Percentiles rank a stretch among this genome's conserved stretches.
Evolutionary conservation across 2,329 filamentous ascomycete genomes (phyloP).

Genomic region (Penicillium sp.): DNA sequence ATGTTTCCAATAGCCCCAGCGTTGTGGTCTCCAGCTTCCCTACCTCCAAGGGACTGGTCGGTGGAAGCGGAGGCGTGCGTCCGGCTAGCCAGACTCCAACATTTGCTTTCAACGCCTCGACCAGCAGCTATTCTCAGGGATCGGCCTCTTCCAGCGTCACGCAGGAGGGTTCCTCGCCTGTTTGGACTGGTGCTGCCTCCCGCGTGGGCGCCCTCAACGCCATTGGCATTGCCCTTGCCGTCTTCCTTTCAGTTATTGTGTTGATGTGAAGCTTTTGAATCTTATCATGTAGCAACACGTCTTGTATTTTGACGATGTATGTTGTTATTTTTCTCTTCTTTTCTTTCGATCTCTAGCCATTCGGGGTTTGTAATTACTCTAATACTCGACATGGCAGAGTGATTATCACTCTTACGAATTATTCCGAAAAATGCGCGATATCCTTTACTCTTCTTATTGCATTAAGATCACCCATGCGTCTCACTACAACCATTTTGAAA

Average conservation of each 20-base stretch:
- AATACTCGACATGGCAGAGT: no score
- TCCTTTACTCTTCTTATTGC: no score
- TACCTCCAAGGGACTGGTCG: conserved; percentile 2
- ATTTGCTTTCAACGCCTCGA: conserved; percentile 8
- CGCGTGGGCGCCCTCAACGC: neutral
- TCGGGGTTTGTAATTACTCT: no score
- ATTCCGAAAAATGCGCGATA: no score
- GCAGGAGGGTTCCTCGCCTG: conserved; percentile 9
- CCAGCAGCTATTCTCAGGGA: neutral
- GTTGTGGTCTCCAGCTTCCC: neutral
- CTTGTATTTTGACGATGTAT: no score
- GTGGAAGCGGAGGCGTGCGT: conserved; percentile 6
- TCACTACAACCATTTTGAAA: no score
- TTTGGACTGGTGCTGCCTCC: conserved; percentile 15
- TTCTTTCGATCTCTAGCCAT: no score
- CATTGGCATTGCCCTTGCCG: conserved; percentile 3
- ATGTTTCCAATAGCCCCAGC: neutral
- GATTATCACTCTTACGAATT: no score
- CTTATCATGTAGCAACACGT: no score
- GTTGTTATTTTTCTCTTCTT: no score
- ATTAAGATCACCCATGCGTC: no score
- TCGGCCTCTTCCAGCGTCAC: neutral
- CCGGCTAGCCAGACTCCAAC: conserved; percentile 9
- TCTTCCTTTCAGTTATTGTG: neutral
- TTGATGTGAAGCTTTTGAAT: no score